Base-by-base conservation (phyloP, 2,329 filamentous ascomycete genomes). In the Calycina marina region DNA sequence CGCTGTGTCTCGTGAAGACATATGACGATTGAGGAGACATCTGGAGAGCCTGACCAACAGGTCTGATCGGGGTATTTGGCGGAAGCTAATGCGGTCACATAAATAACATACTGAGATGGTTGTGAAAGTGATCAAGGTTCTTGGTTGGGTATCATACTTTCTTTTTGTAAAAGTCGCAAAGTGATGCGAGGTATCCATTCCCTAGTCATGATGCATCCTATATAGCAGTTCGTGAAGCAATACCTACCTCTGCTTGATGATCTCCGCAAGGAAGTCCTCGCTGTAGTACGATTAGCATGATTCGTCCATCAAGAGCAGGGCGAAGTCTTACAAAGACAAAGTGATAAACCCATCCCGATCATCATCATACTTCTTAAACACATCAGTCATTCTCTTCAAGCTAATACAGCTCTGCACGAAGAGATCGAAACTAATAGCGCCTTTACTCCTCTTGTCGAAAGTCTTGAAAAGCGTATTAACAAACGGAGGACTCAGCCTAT, bases 331-430 rank as follows among this genome's bases (percentile, higher is more conserved):
- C 48, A 86, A 86, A 53, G 77, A 82, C 33, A 86, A 58, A 4
- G 78, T 86, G 46, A 86, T 82, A 55, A 86, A 96, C 2, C 90
- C 90, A 58, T 96, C 90, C 25, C 90, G 72, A 56, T 98, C 90
- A 49, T 93, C 82, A 47, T 98, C 90, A 56, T 96, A 98, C 59
- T 86, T 88, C 67, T 98, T 98, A 56, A 98, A 98, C 16, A 93
- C 85, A 56, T 98, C 90, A 38, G 90, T 98, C 88, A 98, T 96
- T 47, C 90, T 72, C 69, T 96, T 94, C 49, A 98, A 65, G 47
- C 76, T 85, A 53, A 98, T 96, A 57, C 90, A 96, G 32, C 84
- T 84, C 65, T 98, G 90, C 39, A 98, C 90, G 51, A 98, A 98
- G 31, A 98, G 59, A 60, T 98, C 90, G 51, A 98, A 98, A 58